A percentile compares a stretch with the other conserved stretches of the same genome.
These are phyloP conservation scores for Herpotrichia juniperi DNA, from an alignment of 2,329 filamentous ascomycete genomes.

Conservation along the genomic window DNA sequence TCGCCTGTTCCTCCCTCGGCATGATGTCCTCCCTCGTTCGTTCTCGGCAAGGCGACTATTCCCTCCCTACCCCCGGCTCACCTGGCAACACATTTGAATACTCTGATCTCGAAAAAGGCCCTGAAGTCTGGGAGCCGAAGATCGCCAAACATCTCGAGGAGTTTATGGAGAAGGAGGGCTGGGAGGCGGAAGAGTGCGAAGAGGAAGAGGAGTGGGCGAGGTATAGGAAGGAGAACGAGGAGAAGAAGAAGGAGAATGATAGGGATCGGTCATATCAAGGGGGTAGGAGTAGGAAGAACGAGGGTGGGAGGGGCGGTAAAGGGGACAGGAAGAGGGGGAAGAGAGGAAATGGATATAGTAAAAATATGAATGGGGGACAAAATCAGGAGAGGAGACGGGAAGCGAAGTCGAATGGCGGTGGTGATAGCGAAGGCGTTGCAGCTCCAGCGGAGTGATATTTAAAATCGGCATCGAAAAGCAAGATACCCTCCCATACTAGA, in stretches of 20 bases:
- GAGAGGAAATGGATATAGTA: constrained; percentile 15
- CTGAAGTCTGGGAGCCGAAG: constrained; percentile 82
- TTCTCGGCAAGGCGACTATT: constrained; percentile 81
- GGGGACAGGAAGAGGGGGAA: constrained; percentile 6
- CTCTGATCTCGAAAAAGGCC: constrained; percentile 74
- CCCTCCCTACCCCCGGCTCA: constrained; percentile 62
- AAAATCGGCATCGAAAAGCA: too few species aligned
- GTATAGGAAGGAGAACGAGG: constrained; percentile 50
- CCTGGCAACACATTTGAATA: constrained; percentile 74
- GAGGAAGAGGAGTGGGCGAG: constrained; percentile 40
- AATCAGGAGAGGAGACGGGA: constrained; percentile 13
- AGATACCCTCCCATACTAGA: too few species aligned
- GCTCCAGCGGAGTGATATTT: not conserved
- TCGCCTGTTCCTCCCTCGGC: constrained; percentile 78
- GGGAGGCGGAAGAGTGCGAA: constrained; percentile 34
- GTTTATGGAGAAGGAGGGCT: constrained; percentile 54
- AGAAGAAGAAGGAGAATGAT: constrained; percentile 26
- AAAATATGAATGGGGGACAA: constrained; percentile 20
- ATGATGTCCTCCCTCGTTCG: constrained; percentile 87
- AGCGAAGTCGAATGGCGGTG: not conserved
- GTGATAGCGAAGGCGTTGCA: not conserved
- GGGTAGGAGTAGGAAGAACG: constrained; percentile 20
- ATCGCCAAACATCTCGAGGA: constrained; percentile 64
- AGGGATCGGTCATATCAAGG: constrained; percentile 24
- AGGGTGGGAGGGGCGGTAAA: constrained; percentile 10